phyloP scores from a whole-genome alignment of 495 filamentous ascomycete species.

The Aspergillus ostianus region DNA sequence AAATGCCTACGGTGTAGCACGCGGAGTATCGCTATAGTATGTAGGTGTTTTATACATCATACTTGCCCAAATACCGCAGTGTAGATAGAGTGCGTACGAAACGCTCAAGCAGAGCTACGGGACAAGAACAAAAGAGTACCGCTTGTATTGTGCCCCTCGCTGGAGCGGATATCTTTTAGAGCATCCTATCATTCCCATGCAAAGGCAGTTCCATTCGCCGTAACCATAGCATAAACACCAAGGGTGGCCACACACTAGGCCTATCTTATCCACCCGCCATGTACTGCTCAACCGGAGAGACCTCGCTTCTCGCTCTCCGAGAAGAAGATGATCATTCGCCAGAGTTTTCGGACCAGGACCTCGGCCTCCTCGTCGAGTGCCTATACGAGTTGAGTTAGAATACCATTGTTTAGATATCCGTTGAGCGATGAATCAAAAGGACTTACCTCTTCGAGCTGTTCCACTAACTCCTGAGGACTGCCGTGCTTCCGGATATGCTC shows the following conservation, averaged over 20 bases:
- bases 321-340: constrained; percentile 98
- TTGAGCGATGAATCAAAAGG: constrained; percentile 9
- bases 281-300: constrained; percentile 56
- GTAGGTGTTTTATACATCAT: too few relatives aligned
- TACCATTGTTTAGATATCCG: constrained; percentile 25
- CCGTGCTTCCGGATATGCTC: constrained; percentile 78
- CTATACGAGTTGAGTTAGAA: constrained; percentile 41
- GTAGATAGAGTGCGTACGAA: too few relatives aligned
- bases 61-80: too few relatives aligned
- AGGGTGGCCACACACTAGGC: background rate
- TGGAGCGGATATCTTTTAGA: constrained; percentile 9
- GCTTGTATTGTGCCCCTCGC: constrained; percentile 1
- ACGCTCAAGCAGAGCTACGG: background rate
- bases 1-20: too few relatives aligned
- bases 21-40: too few relatives aligned
- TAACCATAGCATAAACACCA: background rate
- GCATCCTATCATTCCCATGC: background rate
- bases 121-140: background rate
- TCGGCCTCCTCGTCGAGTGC: constrained; percentile 94
- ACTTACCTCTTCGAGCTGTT: constrained; percentile 78
- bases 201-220: background rate
- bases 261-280: background rate
- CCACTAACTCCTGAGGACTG: constrained; percentile 75
- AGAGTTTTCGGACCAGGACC: constrained; percentile 90
- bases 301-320: constrained; percentile 93